Percentiles rank a stretch among this genome's conserved stretches.
These are phyloP conservation scores for Fusarium sp. DNA, from an alignment of 2,329 filamentous ascomycete species.

Conservation along the genomic window DNA sequence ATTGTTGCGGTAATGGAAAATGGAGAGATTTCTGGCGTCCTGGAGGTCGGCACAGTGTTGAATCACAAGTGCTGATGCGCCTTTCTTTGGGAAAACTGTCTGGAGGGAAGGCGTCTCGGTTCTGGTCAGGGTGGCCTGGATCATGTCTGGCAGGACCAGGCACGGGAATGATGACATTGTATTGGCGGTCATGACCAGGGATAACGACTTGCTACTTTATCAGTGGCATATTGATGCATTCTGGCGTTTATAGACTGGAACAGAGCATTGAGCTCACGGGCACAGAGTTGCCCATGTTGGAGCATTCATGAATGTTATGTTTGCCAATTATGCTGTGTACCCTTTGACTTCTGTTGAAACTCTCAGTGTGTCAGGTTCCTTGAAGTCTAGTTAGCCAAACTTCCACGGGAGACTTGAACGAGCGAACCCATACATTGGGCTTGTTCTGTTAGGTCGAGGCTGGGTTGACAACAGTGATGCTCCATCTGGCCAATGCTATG, in stretches of 20 bases:
- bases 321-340: background rate
- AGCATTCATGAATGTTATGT: background rate
- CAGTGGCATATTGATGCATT: constrained; percentile 2
- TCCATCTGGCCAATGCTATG: background rate
- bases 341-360: background rate
- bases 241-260: constrained; percentile 30
- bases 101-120: no score
- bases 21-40: constrained; percentile 43
- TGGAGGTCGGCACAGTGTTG: constrained; percentile 43
- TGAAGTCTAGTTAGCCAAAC: background rate
- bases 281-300: background rate
- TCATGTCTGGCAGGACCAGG: constrained; percentile 12
- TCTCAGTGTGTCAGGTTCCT: background rate
- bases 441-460: background rate
- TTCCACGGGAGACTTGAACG: background rate
- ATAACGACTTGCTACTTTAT: background rate
- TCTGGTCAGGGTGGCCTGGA: background rate
- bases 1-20: constrained; percentile 48
- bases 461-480: background rate
- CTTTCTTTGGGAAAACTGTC: background rate
- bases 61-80: constrained; percentile 23
- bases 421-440: background rate
- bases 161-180: background rate
- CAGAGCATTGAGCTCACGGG: background rate
- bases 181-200: constrained; percentile 15